Evolutionary conservation across 306 rosid genomes (phyloP), one percentile per base, ranked within the genome.

Genomic region (Cucumis hystrix): DNA sequence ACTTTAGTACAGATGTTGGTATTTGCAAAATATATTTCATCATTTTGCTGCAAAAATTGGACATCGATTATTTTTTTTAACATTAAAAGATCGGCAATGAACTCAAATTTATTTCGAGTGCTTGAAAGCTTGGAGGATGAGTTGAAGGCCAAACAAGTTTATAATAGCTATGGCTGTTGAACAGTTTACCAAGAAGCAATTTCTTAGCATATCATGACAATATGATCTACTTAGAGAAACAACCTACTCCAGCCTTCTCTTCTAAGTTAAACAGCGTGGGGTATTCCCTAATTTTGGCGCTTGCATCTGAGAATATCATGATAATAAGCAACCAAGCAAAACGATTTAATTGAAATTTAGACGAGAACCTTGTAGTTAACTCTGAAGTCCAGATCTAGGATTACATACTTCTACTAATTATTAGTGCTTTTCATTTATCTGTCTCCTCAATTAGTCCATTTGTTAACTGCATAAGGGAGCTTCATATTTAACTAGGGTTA

Each of bases 401-500:
- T 47, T 47, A 13, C 14, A 7, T 65, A 39, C 56, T 69, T 69
- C 8, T 21, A 43, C 13, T 6, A 12, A 39, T 23, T 14, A 43
- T 59, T 75, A 23, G 25, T 41, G 23, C 40, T 17, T 75, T 55
- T 78, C 52, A 62, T 67, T 82, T 39, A 54, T 57, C 56, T 15
- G 4, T 6, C n/a, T 71, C 75, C 57, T 43, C 13, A 70, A 47
- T 6, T 17, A 45, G 25, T 28, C 20, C 75, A 70, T 21, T 47
- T 70, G 11, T 45, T 45, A 14, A 17, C 58, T 45, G 58, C 59
- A 47, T 77, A 58, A 79, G 71, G 51, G 80, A 79, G 64, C 76
- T 78, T 55, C 16, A 61, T 51, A 62, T 82, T 62, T 80, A 79
- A 83, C 82, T 82, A 68, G 77, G 75, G 62, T 67, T 79, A 84